phyloP scores from a whole-genome alignment of 495 filamentous ascomycete genomes.

The Penicillium paxilli region DNA sequence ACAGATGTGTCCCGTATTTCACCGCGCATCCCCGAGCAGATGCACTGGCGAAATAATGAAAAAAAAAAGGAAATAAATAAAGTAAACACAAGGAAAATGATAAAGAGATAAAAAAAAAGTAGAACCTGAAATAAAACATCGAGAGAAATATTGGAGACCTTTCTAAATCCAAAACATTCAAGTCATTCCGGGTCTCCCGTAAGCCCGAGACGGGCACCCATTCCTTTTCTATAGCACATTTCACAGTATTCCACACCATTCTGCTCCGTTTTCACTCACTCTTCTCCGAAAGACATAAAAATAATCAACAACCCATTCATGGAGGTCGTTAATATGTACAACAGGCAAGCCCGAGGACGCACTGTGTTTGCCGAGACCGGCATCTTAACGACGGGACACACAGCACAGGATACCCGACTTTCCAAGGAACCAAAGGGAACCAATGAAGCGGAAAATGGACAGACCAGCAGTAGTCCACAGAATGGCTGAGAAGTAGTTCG shows the following conservation, averaged over 20 bases:
- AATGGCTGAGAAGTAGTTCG: slow-evolving; percentile 85
- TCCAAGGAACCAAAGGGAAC: slow-evolving; percentile 87
- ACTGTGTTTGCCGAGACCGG: background rate
- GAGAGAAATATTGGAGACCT: background rate
- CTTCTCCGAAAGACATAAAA: background rate
- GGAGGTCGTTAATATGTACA: slow-evolving; percentile 24
- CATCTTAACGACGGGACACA: slow-evolving; percentile 64
- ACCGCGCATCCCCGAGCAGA: background rate
- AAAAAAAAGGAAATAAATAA: background rate
- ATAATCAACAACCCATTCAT: background rate
- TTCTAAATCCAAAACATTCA: background rate
- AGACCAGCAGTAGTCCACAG: slow-evolving; percentile 84
- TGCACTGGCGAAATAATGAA: background rate
- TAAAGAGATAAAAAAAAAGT: background rate
- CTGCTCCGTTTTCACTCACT: background rate
- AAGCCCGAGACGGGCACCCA: background rate
- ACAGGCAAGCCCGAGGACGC: background rate
- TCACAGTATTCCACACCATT: background rate
- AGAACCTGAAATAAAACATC: background rate
- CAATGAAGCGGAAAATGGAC: slow-evolving; percentile 81
- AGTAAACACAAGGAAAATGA: too few species aligned
- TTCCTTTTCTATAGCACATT: slow-evolving; percentile 9
- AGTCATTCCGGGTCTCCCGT: background rate
- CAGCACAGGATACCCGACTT: slow-evolving; percentile 90
- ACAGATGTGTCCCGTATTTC: background rate